Base-by-base conservation (phyloP, 2,329 filamentous ascomycete genomes). In the Fusarium metavorans region DNA sequence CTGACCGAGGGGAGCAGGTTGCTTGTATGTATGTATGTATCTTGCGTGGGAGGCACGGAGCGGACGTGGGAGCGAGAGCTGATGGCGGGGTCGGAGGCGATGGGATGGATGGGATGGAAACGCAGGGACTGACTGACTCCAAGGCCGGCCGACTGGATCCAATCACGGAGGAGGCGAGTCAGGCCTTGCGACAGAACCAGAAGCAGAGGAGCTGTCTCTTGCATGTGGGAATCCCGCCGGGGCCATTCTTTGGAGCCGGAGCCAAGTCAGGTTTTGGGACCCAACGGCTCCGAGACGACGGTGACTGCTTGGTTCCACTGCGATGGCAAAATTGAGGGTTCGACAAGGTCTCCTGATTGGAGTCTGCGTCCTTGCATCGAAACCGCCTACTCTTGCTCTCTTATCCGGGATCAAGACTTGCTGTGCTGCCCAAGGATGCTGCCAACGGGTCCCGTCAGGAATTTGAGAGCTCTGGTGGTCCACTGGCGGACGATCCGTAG, bases 121-220 rank as follows among this genome's bases (percentile, higher is more conserved):
- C 76, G 71, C 72, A 78, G 70, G 71, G 77, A 75, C 77, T 69
- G 48, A 52, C 48, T 52, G 48, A 52, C 48, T 71, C 69, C 64
- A 71, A 76, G 70, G 64, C 72, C 76, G 77, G 72, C 70, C 65
- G 64, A 72, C 58, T 67, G 70, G 75, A 67, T 57, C 77, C 77
- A 79, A 79, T 79, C 76, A 78, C 56, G 66, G 66, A 65, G 39
- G 68, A 68, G 72, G 70, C 77, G 77, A 79, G 77, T 79, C 77
- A 79, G 77, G 66, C 71, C 70, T 74, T 69, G 74, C 72, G 68
- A 74, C 56, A 73, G 58, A 57, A 32, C 45, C 32, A 68, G 23
- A 64, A 37, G 59, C 27, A 70, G 57, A 65, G 41, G 57, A 68
- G 62, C 59, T 73, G 62, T 64, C 68, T 71, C 54, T 76, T 78